Evolutionary conservation across 2,329 filamentous ascomycete genomes (phyloP), one percentile per base, ranked within the genome.

Genomic region (Geosmithia morbida): DNA sequence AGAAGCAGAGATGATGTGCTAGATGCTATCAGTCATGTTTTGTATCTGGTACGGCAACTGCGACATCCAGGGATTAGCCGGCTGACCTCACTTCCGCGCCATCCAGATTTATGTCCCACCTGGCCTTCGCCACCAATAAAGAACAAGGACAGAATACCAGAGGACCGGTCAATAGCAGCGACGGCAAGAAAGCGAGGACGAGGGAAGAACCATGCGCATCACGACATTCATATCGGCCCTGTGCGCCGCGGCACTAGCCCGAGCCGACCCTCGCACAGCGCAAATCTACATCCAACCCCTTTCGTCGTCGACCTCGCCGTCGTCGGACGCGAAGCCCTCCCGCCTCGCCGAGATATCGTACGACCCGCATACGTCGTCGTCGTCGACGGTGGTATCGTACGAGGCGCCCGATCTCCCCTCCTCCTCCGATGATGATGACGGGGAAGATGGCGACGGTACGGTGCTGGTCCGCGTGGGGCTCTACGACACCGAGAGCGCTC

Each of bases 381-480:
- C 73, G 37, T 65, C 69, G 33, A 37, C 3, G 11, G 58, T 82
- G 30, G 51, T 68, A 43, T 67, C 69, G 29, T 83, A 77, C 63
- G 74, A 80, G 51, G 67, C 71, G 1, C 78, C 78, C 41, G 71
- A 76, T 43, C 57, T 77, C 8, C 11, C 68, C 17, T 64, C 68
- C 18, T n/a, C n/a, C n/a, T n/a, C n/a, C n/a, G n/a, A n/a, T n/a
- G n/a, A n/a, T n/a, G n/a, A n/a, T n/a, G 63, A 68, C 3, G 61
- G 63, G 7, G 58, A 66, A 5, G 54, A 57, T n/a, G 63, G 67
- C 3, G 61, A 63, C 7, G 59, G 66, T 5, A 54, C n/a, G n/a
- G n/a, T 57, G n/a, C 68, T 78, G 10, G 66, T 81, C 46, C 75
- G 77, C 51, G 62, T 82, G 45, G 79, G 79, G 40, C 56, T 75